Conservation (phyloP, 257 asterid species). For the Solanum ahanhuiri region DNA sequence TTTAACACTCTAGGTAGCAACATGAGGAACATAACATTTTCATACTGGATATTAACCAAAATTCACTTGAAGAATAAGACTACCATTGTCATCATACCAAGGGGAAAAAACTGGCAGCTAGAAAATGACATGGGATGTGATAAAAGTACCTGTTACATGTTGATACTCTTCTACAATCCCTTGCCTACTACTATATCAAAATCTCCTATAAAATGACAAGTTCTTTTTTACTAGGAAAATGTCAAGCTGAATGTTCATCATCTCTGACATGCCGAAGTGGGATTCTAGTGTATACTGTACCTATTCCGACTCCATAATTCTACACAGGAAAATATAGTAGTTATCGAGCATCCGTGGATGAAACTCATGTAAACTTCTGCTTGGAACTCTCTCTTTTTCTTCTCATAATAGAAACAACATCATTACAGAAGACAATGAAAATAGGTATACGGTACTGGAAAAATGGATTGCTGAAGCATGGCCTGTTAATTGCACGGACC, state of each 20-base stretch:
- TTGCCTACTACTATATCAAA: neutral
- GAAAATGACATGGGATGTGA: neutral
- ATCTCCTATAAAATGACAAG: neutral
- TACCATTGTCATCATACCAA: neutral
- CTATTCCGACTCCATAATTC: slow-evolving; percentile 36
- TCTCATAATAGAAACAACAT: slow-evolving; percentile 19
- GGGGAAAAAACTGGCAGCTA: neutral
- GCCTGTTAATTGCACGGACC: slow-evolving; percentile 79
- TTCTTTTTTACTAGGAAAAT: neutral
- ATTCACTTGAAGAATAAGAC: neutral
- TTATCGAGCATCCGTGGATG: neutral
- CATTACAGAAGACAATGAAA: slow-evolving; percentile 15
- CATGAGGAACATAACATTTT: neutral
- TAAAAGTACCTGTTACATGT: neutral
- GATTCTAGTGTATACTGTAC: slow-evolving; percentile 8
- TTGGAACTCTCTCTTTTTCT: slow-evolving; percentile 5
- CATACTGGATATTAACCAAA: neutral
- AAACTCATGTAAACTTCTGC: slow-evolving; percentile 1
- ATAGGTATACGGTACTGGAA: slow-evolving; percentile 14
- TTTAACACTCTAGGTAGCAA: neutral
- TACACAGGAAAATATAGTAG: slow-evolving; percentile 6
- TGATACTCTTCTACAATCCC: neutral
- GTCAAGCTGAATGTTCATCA: neutral
- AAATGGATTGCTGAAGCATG: slow-evolving; percentile 35
- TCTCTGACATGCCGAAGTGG: neutral